Evolutionary conservation across 2,329 filamentous ascomycete genomes (phyloP), one percentile per base, ranked within the genome.

Genomic region (Davidsoniella virescens): DNA sequence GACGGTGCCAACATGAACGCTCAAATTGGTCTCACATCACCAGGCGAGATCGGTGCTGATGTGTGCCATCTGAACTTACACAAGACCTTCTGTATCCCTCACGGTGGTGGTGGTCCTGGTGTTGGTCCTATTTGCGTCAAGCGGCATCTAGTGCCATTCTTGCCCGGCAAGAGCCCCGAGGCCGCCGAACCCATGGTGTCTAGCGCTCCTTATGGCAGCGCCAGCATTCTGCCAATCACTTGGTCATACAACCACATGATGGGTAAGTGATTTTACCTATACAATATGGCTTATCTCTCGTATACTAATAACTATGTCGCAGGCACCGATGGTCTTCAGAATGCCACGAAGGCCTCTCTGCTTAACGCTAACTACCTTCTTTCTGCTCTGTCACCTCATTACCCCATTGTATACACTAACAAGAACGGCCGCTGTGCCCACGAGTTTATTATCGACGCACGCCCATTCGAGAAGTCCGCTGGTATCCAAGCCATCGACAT

Each of bases 1-100:
- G 90, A 96, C 62, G 90, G 90, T 44, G 90, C 90, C 56, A 96
- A 96, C 70, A 92, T 95, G 87, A 96, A 95, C 62, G 90, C 90
- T 16, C 90, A 96, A 66, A 95, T 96, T 56, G 90, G 90, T 10
- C 75, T 96, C 9, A 94, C 87, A 70, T 94, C 87, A 0, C 90
- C 90, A 1, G 90, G 90, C 38, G 87, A 93, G 64, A 94, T 96
- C 57, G 90, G 90, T 17, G 90, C 90, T 26, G 90, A 96, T 63
- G 88, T 95, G 38, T 96, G 90, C 74, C 90, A 95, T 69, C 72
- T 96, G 54, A 96, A 96, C 67, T 75, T 96, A 40, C 90, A 96
- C 77, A 96, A 96, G 76, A 96, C 90, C 2, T 96, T 96, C 72
- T 96, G 90, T 64, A 96, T 96, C 60, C 90, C 90, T 44, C 90